Conservation (phyloP, 495 filamentous ascomycete genomes). For the Podospora tetraspora region DNA sequence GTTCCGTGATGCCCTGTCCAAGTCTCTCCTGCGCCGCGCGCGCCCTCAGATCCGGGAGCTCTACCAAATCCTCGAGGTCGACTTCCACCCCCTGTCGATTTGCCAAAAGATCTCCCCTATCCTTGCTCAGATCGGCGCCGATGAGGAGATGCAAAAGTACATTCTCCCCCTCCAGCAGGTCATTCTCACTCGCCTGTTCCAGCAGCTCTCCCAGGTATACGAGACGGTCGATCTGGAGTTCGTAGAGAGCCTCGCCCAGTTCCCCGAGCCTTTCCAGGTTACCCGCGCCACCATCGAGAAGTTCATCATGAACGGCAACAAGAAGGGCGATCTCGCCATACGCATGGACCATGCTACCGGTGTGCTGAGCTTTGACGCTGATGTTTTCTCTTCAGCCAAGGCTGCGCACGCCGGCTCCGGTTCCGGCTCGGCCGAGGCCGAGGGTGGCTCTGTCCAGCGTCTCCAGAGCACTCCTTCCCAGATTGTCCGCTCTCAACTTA, state of each 20-base stretch:
- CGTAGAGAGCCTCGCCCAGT: slow-evolving; percentile 88
- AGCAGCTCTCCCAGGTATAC: slow-evolving; percentile 98
- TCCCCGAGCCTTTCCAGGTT: slow-evolving; percentile 96
- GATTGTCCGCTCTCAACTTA: slow-evolving; percentile 92
- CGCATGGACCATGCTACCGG: slow-evolving; percentile 93
- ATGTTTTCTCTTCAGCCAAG: slow-evolving; percentile 96
- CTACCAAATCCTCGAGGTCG: slow-evolving; percentile 97
- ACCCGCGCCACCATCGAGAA: slow-evolving; percentile 90
- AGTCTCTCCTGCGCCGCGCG: slow-evolving; percentile 84
- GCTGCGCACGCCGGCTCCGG: slow-evolving; percentile 79
- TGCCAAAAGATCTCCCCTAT: slow-evolving; percentile 99
- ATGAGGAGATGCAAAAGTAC: slow-evolving; percentile 96
- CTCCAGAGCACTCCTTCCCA: slow-evolving; percentile 96
- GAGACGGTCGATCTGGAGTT: slow-evolving; percentile 94
- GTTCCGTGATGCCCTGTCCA: slow-evolving; percentile 93
- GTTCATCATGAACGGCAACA: slow-evolving; percentile 99
- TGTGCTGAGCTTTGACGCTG: slow-evolving; percentile 92
- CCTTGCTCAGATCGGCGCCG: slow-evolving; percentile 84
- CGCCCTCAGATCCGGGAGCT: slow-evolving; percentile 90
- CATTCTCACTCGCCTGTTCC: slow-evolving; percentile 95
- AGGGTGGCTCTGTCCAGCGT: slow-evolving; percentile 80
- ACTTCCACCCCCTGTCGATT: slow-evolving; percentile 97
- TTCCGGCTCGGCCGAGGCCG: slow-evolving; percentile 83
- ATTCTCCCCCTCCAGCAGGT: slow-evolving; percentile 93
- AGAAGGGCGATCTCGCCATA: slow-evolving; percentile 97